A percentile compares a stretch with the other conserved stretches of the same genome.
Evolutionary conservation across 768 basidiomycete species (phyloP).

Genomic region (Kwoniella heveanensis): DNA sequence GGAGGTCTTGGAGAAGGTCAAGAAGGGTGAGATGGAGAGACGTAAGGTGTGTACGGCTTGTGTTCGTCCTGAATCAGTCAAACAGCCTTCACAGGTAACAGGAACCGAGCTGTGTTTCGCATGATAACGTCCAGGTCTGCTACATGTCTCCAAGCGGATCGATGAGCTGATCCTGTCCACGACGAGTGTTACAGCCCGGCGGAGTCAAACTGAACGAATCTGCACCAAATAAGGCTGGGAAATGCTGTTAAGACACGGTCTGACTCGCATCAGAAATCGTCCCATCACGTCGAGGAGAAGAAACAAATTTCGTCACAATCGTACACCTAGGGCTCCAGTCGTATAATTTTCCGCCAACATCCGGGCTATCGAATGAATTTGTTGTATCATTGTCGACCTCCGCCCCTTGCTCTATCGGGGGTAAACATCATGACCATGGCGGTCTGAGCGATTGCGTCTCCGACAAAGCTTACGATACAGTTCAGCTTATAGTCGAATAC

Average conservation of each 20-base stretch:
- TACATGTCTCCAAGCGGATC: too few species aligned
- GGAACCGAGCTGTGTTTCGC: too few species aligned
- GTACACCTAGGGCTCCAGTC: neutral
- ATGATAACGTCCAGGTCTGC: too few species aligned
- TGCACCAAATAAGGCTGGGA: neutral
- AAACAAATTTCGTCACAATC: too few species aligned
- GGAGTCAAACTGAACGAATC: slow-evolving; percentile 17
- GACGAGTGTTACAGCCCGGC: slow-evolving; percentile 6
- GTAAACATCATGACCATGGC: too few species aligned
- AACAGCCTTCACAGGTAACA: too few species aligned
- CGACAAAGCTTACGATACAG: too few species aligned
- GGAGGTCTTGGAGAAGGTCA: slow-evolving; percentile 37
- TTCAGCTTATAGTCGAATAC: too few species aligned
- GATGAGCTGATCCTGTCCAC: neutral
- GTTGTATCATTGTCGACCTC: neutral
- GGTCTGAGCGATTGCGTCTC: too few species aligned
- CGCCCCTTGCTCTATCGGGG: too few species aligned
- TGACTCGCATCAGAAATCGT: neutral
- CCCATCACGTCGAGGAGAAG: neutral
- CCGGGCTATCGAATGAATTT: neutral
- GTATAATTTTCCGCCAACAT: neutral
- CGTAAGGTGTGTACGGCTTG: slow-evolving; percentile 19
- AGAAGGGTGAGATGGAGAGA: slow-evolving; percentile 33
- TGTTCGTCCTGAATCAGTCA: neutral
- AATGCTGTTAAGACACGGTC: slow-evolving; percentile 12